These are phyloP conservation scores for Ganoderma resinaceum DNA, from an alignment of 1,284 basidiomycete genomes.

Conservation along the genomic window DNA sequence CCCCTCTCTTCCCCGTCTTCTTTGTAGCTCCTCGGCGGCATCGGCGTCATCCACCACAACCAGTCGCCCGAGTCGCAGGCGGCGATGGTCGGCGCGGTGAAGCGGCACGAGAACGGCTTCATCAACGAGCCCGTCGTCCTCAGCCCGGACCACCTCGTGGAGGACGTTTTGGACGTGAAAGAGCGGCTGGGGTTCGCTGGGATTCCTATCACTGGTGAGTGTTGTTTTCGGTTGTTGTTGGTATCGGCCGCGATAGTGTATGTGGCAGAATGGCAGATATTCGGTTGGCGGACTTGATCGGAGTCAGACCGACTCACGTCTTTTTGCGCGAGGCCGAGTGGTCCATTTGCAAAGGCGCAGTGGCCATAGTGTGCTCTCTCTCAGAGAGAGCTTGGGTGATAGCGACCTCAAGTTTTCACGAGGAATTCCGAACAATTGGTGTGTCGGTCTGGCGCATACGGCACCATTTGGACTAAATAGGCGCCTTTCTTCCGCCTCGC, in stretches of 20 bases:
- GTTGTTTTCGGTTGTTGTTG: constrained; percentile 1
- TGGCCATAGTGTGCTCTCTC: too few relatives aligned
- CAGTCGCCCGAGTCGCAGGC: constrained; percentile 90
- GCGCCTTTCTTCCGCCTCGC: too few relatives aligned
- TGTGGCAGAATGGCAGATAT: neutral
- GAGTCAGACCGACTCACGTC: too few relatives aligned
- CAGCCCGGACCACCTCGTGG: constrained; percentile 80
- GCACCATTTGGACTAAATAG: too few relatives aligned
- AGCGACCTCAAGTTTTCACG: too few relatives aligned
- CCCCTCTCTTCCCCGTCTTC: constrained; percentile 14
- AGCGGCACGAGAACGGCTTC: constrained; percentile 99
- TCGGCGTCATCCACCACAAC: constrained; percentile 99
- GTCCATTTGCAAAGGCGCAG: too few relatives aligned
- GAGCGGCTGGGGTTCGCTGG: constrained; percentile 93
- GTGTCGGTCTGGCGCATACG: too few relatives aligned
- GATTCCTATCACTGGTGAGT: constrained; percentile 95
- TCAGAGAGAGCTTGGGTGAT: neutral
- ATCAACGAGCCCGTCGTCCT: constrained; percentile 95
- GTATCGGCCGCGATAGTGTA: neutral
- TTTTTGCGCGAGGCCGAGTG: too few relatives aligned
- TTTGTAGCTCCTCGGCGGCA: constrained; percentile 87
- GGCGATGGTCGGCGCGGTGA: constrained; percentile 96
- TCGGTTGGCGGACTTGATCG: too few relatives aligned
- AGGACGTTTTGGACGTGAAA: constrained; percentile 95
- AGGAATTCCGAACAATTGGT: too few relatives aligned